Evolutionary conservation across 805 yeast genomes (phyloP), one percentile per base, ranked within the genome.

Genomic region (Middelhovenomyces tepae): DNA sequence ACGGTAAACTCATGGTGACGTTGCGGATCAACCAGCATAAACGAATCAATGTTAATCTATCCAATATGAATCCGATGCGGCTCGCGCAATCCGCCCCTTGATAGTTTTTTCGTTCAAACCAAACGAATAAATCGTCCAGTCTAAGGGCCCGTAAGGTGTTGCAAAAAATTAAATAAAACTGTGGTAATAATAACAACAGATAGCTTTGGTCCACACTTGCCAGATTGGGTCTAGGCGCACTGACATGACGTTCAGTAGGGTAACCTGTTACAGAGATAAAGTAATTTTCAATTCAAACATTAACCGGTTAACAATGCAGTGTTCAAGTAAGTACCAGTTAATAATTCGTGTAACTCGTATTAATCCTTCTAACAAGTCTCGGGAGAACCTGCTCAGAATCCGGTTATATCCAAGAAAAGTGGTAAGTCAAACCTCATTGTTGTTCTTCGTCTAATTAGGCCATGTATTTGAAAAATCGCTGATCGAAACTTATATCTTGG

Each of bases 311-410:
- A 31, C 26, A 20, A 51, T 51, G 56, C 50, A 46, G 46, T 51
- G 56, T 40, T 40, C 55, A 19, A 45, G 56, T 51, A 39, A 40
- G 56, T 50, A 15, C n/a, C 13, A 9, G 7, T 23, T 35, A 11
- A 9, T 2, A 4, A 2, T 9, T n/a, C 6, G n/a, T 13, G 31
- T 18, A 17, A 8, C 18, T 2, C 3, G 5, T 22, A 11, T 21
- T 9, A 8, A 29, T 47, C 49, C 49, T 36, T 45, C 31, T 42
- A 44, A 24, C 28, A 35, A 52, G 67, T 82, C 16, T 78, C 94
- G 8, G 95, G 95, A 7, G 73, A 75, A 39, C 71, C 69, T 0
- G 71, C 86, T 4, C 54, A 49, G n/a, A 63, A 63, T 22, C 89
- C 96, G 0, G 95, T 83, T 6, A 59, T 87, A 1, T 84, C 56